Evolutionary conservation across 2,329 filamentous ascomycete species (phyloP), one percentile per base, ranked within the genome.

Genomic region (Cladosporium sp.): DNA sequence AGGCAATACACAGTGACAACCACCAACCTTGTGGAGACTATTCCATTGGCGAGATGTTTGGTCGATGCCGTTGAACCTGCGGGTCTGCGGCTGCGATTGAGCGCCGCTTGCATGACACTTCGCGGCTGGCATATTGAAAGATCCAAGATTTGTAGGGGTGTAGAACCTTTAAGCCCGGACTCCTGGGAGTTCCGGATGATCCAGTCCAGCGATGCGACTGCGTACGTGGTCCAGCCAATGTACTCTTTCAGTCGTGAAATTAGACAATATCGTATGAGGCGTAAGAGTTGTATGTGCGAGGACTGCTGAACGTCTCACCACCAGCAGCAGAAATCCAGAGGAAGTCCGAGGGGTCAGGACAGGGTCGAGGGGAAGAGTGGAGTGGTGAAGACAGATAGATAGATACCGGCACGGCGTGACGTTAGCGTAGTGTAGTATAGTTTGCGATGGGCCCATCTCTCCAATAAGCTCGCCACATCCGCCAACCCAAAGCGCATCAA

Each of bases 21-120:
- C 8, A 49, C 60, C 36, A 36, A 65, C 64, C 34, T 61, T 58
- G 36, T 61, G 56, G 10, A 65, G 60, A 32, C 58, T 49, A 24
- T 63, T 58, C 62, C 62, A 64, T 36, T 58, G 48, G 13, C 42
- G 28, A 2, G 55, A 58, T 22, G 45, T 59, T 9, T 45, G 50
- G 17, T 44, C 55, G 24, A 51, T 22, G 10, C 45, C 45, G 28
- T 57, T 57, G 17, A 57, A 57, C 4, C 36, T 34, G 7, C 37
- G 36, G 2, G 55, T 44, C 4, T 32, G 51, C 25, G 47, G 44
- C 17, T 25, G 42, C 13, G 34, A 20, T 34, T 28, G 36, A 7
- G 47, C 32, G 25, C n/a, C n/a, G 3, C 15, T 32, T 19, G 36
- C 20, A n/a, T 34, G 50, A 9, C 20, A 24, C 19, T 47, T 32